Percentiles rank a stretch among this genome's conserved stretches.
Evolutionary conservation across 176 grass and related monocot genomes (phyloP).

Genomic region (Hyparrhenia diplandra): DNA sequence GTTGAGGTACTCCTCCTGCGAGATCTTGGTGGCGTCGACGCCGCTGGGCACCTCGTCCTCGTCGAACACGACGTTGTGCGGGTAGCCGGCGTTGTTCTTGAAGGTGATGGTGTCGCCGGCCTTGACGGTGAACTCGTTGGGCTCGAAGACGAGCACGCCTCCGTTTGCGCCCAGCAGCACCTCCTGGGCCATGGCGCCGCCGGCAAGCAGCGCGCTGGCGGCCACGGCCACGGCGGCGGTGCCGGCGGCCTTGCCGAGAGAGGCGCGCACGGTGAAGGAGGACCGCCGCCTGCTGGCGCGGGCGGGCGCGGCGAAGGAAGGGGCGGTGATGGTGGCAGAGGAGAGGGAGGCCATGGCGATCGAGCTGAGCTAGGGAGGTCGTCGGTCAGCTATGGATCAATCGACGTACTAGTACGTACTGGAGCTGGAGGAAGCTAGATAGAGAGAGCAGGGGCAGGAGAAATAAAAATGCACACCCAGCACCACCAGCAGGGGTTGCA

Average conservation of each 20-base stretch:
- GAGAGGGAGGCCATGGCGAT: constrained; percentile 61
- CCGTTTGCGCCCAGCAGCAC: constrained; percentile 58
- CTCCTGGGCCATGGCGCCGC: constrained; percentile 65
- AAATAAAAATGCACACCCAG: background rate
- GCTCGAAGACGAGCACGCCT: constrained; percentile 70
- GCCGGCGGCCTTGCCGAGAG: constrained; percentile 47
- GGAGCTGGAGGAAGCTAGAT: too few species aligned
- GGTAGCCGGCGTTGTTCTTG: constrained; percentile 96
- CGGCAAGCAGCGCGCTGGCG: constrained; percentile 49
- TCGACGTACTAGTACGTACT: too few species aligned
- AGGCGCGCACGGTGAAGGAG: constrained; percentile 42
- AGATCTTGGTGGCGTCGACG: constrained; percentile 64
- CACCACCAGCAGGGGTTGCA: too few species aligned
- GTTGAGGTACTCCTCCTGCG: constrained; percentile 74
- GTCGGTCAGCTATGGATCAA: too few species aligned
- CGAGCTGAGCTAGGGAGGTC: too few species aligned
- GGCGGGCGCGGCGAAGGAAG: constrained; percentile 18
- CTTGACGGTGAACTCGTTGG: constrained; percentile 60
- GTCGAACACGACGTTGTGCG: constrained; percentile 94
- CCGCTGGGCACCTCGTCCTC: constrained; percentile 77
- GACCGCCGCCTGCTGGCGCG: background rate
- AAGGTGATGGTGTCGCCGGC: constrained; percentile 79
- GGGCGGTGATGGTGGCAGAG: constrained; percentile 50
- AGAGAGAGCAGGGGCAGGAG: too few species aligned
- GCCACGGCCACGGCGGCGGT: constrained; percentile 53